Evolutionary conservation across 441 rosid species (phyloP).

Genomic region (Brassica balearica): DNA sequence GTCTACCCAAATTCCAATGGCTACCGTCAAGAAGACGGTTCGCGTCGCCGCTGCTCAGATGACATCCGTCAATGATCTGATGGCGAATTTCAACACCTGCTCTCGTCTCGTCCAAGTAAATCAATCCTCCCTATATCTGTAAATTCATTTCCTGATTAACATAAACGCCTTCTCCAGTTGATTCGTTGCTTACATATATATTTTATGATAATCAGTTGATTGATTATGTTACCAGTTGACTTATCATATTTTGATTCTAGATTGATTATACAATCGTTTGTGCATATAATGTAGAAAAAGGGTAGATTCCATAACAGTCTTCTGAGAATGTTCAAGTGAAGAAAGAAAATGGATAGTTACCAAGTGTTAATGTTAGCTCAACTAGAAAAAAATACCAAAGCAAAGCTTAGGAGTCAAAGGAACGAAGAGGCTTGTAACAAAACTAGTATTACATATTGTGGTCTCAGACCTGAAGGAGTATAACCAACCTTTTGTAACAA

Average conservation of each 20-base stretch:
- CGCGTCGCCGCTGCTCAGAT: constrained; percentile 96
- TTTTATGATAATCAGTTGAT: not conserved
- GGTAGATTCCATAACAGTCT: not conserved
- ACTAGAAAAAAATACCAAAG: not conserved
- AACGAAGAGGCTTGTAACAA: not conserved
- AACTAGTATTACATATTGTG: not conserved
- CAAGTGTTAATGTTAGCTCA: not conserved
- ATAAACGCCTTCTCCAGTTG: not conserved
- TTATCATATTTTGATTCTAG: not conserved
- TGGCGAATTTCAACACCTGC: constrained; percentile 85
- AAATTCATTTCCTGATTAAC: not conserved
- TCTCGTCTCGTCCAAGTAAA: constrained; percentile 82
- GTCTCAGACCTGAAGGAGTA: too few species aligned
- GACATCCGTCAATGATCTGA: constrained; percentile 88
- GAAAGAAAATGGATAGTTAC: not conserved
- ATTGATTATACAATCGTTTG: not conserved
- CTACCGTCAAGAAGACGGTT: constrained; percentile 57
- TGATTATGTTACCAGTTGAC: constrained; percentile 4
- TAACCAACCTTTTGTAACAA: too few species aligned
- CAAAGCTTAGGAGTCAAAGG: not conserved
- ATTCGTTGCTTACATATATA: not conserved
- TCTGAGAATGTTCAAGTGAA: not conserved
- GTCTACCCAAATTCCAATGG: constrained; percentile 18
- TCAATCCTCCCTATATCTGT: not conserved
- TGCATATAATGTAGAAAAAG: not conserved